Evolutionary conservation across 164 flowering plant genomes (phyloP).

Genomic region (Pachysandra terminalis): DNA sequence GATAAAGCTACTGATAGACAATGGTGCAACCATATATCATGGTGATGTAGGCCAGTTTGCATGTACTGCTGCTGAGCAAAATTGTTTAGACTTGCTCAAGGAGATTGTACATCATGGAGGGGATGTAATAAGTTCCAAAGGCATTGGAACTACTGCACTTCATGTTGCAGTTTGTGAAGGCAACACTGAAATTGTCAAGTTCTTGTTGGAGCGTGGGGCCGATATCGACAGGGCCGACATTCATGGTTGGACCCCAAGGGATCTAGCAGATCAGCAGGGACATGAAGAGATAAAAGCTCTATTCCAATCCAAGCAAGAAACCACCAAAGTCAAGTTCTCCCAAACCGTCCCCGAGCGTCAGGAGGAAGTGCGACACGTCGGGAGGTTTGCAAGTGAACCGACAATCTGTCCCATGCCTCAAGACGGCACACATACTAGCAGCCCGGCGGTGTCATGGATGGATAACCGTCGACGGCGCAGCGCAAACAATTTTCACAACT

Average conservation of each 20-base stretch:
- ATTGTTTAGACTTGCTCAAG: constrained; percentile 50
- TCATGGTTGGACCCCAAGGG: constrained; percentile 79
- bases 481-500: constrained; percentile 60
- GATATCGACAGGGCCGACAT: constrained; percentile 52
- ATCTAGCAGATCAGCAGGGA: constrained; percentile 79
- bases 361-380: constrained; percentile 28
- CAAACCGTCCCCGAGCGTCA: constrained; percentile 24
- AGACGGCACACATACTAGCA: constrained; percentile 20
- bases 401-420: constrained; percentile 23
- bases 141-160: constrained; percentile 67
- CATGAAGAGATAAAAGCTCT: constrained; percentile 64
- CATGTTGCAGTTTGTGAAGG: constrained; percentile 82
- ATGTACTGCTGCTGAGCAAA: constrained; percentile 71
- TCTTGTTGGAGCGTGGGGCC: constrained; percentile 54
- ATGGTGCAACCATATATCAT: constrained; percentile 43
- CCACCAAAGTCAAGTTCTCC: constrained; percentile 20
- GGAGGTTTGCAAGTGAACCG: constrained; percentile 62
- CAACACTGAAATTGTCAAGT: constrained; percentile 55
- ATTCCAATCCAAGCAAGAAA: constrained; percentile 36
- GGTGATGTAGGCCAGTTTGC: constrained; percentile 71
- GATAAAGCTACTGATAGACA: constrained; percentile 40
- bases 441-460: constrained; percentile 25
- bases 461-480: constrained; percentile 46
- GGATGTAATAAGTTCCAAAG: constrained; percentile 39
- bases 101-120: constrained; percentile 50